These are phyloP conservation scores for Ascochyta rabiei DNA, from an alignment of 2,329 filamentous ascomycete genomes.

Conservation along the genomic window DNA sequence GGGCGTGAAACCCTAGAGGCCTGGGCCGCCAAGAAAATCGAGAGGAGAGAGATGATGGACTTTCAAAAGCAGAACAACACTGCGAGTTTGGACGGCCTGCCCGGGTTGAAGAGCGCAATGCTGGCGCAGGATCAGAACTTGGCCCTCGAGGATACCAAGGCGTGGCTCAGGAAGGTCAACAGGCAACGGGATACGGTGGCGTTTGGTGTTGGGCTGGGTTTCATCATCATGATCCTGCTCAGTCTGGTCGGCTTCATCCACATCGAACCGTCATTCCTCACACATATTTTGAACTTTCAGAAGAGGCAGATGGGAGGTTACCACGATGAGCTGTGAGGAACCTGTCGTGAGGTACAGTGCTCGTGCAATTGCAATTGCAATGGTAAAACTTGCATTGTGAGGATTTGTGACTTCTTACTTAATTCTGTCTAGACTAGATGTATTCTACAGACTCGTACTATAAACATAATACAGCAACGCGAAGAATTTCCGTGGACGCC, in stretches of 20 bases:
- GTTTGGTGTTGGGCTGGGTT: slow-evolving; percentile 26
- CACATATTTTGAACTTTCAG: slow-evolving; percentile 32
- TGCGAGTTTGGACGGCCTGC: slow-evolving; percentile 31
- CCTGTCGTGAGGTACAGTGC: not conserved
- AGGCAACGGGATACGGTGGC: slow-evolving; percentile 33
- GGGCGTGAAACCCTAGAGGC: slow-evolving; percentile 62
- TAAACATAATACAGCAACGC: too few species aligned
- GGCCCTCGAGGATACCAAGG: slow-evolving; percentile 51
- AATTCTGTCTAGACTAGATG: not conserved
- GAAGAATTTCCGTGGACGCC: too few species aligned
- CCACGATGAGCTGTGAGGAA: slow-evolving; percentile 4
- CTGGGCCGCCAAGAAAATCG: slow-evolving; percentile 57
- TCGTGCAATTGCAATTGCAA: not conserved
- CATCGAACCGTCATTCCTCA: slow-evolving; percentile 27
- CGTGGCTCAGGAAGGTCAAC: slow-evolving; percentile 31
- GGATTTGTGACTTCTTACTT: not conserved
- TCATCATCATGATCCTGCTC: slow-evolving; percentile 29
- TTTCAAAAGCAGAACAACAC: slow-evolving; percentile 65
- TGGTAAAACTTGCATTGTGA: not conserved
- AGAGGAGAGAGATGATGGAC: slow-evolving; percentile 57
- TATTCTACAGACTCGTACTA: not conserved
- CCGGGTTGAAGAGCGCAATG: slow-evolving; percentile 53
- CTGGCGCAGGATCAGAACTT: slow-evolving; percentile 54
- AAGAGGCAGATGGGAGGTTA: slow-evolving; percentile 27
- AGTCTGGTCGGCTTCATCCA: slow-evolving; percentile 21